Base-by-base conservation (phyloP, 2,329 filamentous ascomycete species). In the Acrodontium crateriforme region DNA sequence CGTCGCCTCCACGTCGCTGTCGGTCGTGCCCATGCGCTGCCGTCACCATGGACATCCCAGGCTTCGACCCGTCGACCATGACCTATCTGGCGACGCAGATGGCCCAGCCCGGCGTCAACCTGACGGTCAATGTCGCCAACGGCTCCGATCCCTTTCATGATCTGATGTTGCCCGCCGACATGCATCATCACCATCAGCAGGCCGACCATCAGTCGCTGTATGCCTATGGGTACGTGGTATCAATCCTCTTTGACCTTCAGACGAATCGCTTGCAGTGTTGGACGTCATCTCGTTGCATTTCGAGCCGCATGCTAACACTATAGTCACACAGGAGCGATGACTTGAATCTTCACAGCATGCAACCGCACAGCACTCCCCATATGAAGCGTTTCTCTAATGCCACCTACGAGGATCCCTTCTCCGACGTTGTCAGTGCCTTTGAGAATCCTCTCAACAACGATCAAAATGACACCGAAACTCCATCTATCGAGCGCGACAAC, bases 401-500 rank as follows among this genome's bases (percentile, higher is more conserved):
- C n/a, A 46, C 53, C 18, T 65, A 59, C 47, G 62, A 65, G 18
- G 62, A 65, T 36, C 60, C 60, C 11, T 65, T 62, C 51, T 64
- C 61, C 26, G 61, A 66, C 35, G 55, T 59, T 12, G 55, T 64
- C 29, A 65, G 62, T 49, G 50, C 51, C 21, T 64, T 63, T 40
- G 61, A 63, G 21, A 53, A 52, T 25, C 53, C 53, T n/a, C 39
- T 53, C 17, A 55, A 59, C 37, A 49, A 55, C 9, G 46, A 51
- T 5, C 39, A 39, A 11, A 37, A 44, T 24, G 49, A 53, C 13
- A 31, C 40, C 21, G 62, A 68, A 35, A 64, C 65, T 36, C 62
- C 69, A 16, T 71, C 65, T 19, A 71, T 74, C 46, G 70, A 75
- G 34, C 68, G 69, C 42, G 71, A 74, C 49, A 69, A 75, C 51